phyloP scores from a whole-genome alignment of 1,139 yeast species.

The Blastobotrys serpentis region DNA sequence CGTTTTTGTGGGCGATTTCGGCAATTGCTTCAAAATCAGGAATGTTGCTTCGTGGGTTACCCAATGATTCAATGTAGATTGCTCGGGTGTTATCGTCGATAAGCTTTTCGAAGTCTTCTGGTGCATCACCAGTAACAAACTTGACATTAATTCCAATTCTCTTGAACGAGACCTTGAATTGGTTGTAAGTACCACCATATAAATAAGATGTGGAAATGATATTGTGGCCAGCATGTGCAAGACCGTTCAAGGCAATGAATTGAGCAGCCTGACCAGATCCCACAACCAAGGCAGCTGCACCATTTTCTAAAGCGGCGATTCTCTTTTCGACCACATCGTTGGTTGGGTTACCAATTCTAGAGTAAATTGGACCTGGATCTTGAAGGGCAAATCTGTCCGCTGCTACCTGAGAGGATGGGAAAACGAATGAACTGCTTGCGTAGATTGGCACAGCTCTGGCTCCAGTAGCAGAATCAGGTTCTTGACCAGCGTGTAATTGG shows the following conservation, averaged over 20 bases:
- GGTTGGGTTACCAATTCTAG: conserved; percentile 92
- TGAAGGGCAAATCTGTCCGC: conserved; percentile 85
- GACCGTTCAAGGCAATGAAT: conserved; percentile 74
- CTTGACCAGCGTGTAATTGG: conserved; percentile 87
- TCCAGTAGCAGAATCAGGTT: conserved; percentile 53
- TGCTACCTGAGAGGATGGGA: conserved; percentile 85
- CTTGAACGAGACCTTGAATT: conserved; percentile 79
- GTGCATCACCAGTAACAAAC: conserved; percentile 75
- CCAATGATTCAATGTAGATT: conserved; percentile 84
- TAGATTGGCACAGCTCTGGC: conserved; percentile 93
- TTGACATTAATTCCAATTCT: conserved; percentile 81
- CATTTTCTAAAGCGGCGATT: conserved; percentile 89
- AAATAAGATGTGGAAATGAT: conserved; percentile 82
- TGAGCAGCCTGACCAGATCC: conserved; percentile 97
- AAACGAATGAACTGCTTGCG: conserved; percentile 66
- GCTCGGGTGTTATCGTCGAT: conserved; percentile 89
- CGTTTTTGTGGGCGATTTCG: conserved; percentile 79
- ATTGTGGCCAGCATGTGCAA: conserved; percentile 88
- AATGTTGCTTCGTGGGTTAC: conserved; percentile 89
- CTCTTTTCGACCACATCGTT: conserved; percentile 86
- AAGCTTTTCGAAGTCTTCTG: conserved; percentile 66
- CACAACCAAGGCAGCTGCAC: conserved; percentile 87
- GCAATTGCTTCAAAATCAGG: conserved; percentile 84
- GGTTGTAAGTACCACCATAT: conserved; percentile 96
- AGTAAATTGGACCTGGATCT: conserved; percentile 80